phyloP scores from a whole-genome alignment of 129 eudicot genomes.

The Flaveria bidentis region DNA sequence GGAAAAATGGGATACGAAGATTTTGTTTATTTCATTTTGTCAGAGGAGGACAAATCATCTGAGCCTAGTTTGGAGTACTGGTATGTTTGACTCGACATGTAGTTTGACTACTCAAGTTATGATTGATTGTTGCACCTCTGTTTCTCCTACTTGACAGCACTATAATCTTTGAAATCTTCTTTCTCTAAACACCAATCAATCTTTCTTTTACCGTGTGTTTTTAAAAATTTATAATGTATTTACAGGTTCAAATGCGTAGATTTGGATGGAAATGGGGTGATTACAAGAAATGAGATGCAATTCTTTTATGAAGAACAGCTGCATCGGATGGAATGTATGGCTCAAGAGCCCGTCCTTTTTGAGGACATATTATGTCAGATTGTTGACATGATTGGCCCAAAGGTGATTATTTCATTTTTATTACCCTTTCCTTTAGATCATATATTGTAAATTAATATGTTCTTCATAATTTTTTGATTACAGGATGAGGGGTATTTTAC shows the following conservation, averaged over 20 bases:
- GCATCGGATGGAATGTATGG: constrained; percentile 99
- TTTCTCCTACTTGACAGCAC: background rate
- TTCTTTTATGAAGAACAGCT: constrained; percentile 96
- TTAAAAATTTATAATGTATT: background rate
- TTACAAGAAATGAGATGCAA: constrained; percentile 94
- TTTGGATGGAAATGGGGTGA: constrained; percentile 89
- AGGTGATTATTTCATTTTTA: constrained; percentile 40
- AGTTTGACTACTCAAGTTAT: background rate
- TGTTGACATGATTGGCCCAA: constrained; percentile 95
- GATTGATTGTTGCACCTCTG: background rate
- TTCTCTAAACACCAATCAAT: no score
- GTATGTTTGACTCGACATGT: constrained; percentile 14
- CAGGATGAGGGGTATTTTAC: constrained; percentile 80
- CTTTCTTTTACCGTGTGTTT: background rate
- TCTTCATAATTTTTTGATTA: background rate
- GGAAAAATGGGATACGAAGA: constrained; percentile 39
- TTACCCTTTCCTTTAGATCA: background rate
- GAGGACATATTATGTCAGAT: constrained; percentile 98
- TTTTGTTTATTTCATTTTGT: constrained; percentile 35
- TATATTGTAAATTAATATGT: background rate
- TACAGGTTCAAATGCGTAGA: constrained; percentile 97
- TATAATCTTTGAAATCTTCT: no score
- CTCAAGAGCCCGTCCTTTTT: constrained; percentile 96
- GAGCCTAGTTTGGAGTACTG: constrained; percentile 37
- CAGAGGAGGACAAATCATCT: constrained; percentile 33